These are phyloP conservation scores for Podospora tetraspora DNA, from an alignment of 495 filamentous ascomycete species.

Conservation along the genomic window DNA sequence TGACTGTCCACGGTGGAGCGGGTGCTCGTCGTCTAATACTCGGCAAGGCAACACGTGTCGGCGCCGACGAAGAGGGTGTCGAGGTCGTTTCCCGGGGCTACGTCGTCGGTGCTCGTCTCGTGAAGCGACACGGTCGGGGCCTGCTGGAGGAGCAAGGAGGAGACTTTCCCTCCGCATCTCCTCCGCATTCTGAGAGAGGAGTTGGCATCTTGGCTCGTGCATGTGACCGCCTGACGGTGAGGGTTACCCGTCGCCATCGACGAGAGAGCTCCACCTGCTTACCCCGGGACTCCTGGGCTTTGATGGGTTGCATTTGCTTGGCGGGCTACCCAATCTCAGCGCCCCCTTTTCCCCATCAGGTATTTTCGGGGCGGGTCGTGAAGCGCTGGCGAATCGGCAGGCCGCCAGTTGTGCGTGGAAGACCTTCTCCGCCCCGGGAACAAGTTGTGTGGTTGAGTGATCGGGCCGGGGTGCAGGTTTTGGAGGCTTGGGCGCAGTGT, in stretches of 20 bases:
- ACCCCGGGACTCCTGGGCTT: constrained; percentile 1
- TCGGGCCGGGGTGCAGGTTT: neutral
- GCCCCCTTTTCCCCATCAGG: neutral
- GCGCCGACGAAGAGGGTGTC: neutral
- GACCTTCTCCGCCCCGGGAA: neutral
- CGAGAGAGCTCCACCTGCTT: neutral
- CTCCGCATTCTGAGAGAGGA: neutral
- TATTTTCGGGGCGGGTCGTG: neutral
- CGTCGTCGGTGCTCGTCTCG: neutral
- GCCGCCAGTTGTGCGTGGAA: neutral
- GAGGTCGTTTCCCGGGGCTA: constrained; percentile 2
- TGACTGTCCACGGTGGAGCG: neutral
- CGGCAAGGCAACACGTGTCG: neutral
- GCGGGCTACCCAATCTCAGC: constrained; percentile 5
- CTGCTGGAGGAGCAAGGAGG: neutral
- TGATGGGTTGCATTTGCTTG: constrained; percentile 5
- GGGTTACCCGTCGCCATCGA: neutral
- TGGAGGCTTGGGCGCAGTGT: neutral
- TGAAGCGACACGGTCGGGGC: constrained; percentile 1
- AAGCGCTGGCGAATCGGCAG: neutral
- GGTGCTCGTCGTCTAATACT: neutral
- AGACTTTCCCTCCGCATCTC: neutral
- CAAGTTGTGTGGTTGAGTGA: neutral
- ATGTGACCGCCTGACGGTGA: neutral
- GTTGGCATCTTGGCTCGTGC: neutral